These are phyloP conservation scores for Coniochaeta prunicola DNA, from an alignment of 2,329 filamentous ascomycete species.

Conservation along the genomic window DNA sequence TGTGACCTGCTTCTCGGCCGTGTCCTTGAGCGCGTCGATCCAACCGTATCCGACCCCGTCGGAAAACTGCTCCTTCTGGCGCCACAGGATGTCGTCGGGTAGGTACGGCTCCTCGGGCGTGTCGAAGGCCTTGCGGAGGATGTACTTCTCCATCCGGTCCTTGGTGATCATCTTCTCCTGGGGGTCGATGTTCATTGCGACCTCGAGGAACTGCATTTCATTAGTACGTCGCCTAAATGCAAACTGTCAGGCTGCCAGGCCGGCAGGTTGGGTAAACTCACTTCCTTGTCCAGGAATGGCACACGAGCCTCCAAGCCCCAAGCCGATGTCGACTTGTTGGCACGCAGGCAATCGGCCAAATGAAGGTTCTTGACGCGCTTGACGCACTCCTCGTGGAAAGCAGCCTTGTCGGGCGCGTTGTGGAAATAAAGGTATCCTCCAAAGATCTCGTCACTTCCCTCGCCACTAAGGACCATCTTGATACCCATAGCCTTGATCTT, in stretches of 20 bases:
- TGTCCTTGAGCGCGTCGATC: slow-evolving; percentile 97
- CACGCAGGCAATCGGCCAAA: slow-evolving; percentile 88
- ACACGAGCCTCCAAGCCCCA: slow-evolving; percentile 98
- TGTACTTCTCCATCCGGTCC: slow-evolving; percentile 92
- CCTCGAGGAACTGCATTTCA: slow-evolving; percentile 69
- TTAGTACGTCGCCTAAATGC: neutral
- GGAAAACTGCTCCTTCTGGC: slow-evolving; percentile 99
- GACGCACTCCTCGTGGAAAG: slow-evolving; percentile 94
- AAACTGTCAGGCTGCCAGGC: slow-evolving; percentile 28
- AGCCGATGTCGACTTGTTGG: slow-evolving; percentile 97
- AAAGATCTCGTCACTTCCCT: slow-evolving; percentile 97
- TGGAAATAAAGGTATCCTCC: slow-evolving; percentile 99
- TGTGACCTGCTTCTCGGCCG: slow-evolving; percentile 79
- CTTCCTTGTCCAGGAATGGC: slow-evolving; percentile 84
- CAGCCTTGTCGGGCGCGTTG: slow-evolving; percentile 79
- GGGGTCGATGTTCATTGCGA: slow-evolving; percentile 89
- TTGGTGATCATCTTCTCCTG: slow-evolving; percentile 92
- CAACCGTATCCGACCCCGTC: slow-evolving; percentile 98
- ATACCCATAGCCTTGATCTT: slow-evolving; percentile 99
- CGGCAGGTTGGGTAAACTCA: slow-evolving; percentile 26
- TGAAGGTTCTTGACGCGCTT: slow-evolving; percentile 95
- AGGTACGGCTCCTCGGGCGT: slow-evolving; percentile 88
- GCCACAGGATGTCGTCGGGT: slow-evolving; percentile 92
- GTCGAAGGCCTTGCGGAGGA: slow-evolving; percentile 95
- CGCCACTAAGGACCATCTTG: slow-evolving; percentile 98